phyloP scores from a whole-genome alignment of 345 rosid genomes.

The Moricandia moricandioides region DNA sequence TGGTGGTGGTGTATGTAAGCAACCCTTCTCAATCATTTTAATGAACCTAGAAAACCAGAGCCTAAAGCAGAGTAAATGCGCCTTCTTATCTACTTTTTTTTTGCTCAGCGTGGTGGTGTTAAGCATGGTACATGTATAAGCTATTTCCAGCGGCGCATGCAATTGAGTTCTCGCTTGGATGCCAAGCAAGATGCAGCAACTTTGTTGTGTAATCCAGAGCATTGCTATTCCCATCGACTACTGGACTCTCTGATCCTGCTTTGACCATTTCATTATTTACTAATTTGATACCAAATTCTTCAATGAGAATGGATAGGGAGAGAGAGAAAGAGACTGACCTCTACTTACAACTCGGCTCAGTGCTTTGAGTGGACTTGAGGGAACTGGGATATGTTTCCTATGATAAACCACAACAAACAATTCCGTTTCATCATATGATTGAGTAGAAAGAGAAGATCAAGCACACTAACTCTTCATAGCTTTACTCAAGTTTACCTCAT shows the following conservation, averaged over 20 bases:
- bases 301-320: not conserved
- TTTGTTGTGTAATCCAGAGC: conserved; percentile 77
- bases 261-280: conserved; percentile 2
- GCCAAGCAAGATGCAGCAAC: conserved; percentile 97
- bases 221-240: conserved; percentile 77
- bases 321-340: conserved; percentile 51
- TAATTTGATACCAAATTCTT: not conserved
- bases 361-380: conserved; percentile 67
- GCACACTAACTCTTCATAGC: not conserved
- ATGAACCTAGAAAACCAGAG: conserved; percentile 18
- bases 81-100: not conserved
- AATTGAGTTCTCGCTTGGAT: conserved; percentile 82
- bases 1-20: conserved; percentile 6
- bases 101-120: conserved; percentile 6
- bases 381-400: conserved; percentile 84
- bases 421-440: not conserved
- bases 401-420: conserved; percentile 10
- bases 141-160: conserved; percentile 99
- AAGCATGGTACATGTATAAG: conserved; percentile 98
- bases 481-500: conserved; percentile 61
- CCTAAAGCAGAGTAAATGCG: conserved; percentile 5
- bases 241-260: conserved; percentile 80
- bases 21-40: not conserved
- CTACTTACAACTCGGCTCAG: conserved; percentile 82
- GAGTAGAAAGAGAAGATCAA: not conserved